A percentile compares a stretch with the other conserved stretches of the same genome.
Conservation (phyloP, 345 rosid species). For the Eucalyptus tenuipes region DNA sequence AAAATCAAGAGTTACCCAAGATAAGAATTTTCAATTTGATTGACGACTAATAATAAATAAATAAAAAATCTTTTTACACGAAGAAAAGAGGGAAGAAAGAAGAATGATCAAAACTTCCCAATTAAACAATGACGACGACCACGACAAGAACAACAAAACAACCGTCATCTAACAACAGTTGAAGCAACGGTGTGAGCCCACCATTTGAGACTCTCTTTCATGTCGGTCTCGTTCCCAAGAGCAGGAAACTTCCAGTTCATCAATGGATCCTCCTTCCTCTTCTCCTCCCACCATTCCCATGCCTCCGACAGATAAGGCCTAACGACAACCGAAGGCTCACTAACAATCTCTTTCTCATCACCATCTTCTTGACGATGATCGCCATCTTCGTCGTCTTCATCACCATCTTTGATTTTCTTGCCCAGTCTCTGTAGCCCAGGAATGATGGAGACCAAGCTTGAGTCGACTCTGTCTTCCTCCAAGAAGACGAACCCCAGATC, state of each 20-base stretch:
- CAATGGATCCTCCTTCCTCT: constrained; percentile 14
- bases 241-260: constrained; percentile 48
- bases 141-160: not conserved
- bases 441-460: constrained; percentile 56
- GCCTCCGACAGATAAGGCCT: constrained; percentile 83
- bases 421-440: constrained; percentile 63
- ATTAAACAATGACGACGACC: not conserved
- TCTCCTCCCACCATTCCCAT: constrained; percentile 39
- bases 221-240: constrained; percentile 26
- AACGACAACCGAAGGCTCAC: not conserved
- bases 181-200: constrained; percentile 86
- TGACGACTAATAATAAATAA: too few relatives aligned
- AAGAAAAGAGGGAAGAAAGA: too few relatives aligned
- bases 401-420: constrained; percentile 9
- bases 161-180: constrained; percentile 25
- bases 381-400: not conserved
- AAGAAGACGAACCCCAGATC: constrained; percentile 88
- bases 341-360: not conserved
- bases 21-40: too few relatives aligned
- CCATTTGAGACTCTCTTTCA: constrained; percentile 48
- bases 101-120: not conserved
- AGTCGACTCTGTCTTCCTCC: constrained; percentile 46
- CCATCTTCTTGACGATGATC: not conserved
- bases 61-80: too few relatives aligned
- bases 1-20: too few relatives aligned